phyloP scores from a whole-genome alignment of 257 asterid genomes.

The Mentha longifolia region DNA sequence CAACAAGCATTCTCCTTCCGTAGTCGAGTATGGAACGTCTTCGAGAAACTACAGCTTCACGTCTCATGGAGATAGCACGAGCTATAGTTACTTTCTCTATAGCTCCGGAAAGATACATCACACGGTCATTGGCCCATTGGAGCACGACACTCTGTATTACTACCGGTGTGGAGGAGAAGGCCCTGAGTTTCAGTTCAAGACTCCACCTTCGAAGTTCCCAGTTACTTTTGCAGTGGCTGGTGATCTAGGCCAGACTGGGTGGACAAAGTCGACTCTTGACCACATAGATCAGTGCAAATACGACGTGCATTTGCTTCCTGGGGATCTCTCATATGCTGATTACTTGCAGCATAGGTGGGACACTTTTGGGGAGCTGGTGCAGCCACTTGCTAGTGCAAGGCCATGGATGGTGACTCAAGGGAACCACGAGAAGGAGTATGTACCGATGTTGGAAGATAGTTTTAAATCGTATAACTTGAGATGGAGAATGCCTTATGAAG shows the following conservation, averaged over 20 bases:
- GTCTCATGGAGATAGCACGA: conserved; percentile 70
- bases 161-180: conserved; percentile 84
- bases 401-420: conserved; percentile 99
- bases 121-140: conserved; percentile 85
- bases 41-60: conserved; percentile 54
- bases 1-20: conserved; percentile 56
- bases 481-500: conserved; percentile 96
- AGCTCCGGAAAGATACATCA: conserved; percentile 87
- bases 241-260: conserved; percentile 94
- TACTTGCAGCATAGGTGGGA: conserved; percentile 85
- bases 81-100: conserved; percentile 70
- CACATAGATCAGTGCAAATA: conserved; percentile 82
- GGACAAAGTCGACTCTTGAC: conserved; percentile 87
- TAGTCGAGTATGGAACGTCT: conserved; percentile 80
- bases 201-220: conserved; percentile 90
- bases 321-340: conserved; percentile 96
- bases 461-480: conserved; percentile 83
- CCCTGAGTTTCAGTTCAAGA: conserved; percentile 78
- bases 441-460: conserved; percentile 56
- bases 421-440: conserved; percentile 87
- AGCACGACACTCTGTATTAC: conserved; percentile 62
- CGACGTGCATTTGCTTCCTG: conserved; percentile 86
- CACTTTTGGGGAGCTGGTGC: conserved; percentile 87
- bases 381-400: conserved; percentile 91
- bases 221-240: conserved; percentile 88